Conservation (phyloP, 495 filamentous ascomycete genomes). For the Penicillium longicatenatum region DNA sequence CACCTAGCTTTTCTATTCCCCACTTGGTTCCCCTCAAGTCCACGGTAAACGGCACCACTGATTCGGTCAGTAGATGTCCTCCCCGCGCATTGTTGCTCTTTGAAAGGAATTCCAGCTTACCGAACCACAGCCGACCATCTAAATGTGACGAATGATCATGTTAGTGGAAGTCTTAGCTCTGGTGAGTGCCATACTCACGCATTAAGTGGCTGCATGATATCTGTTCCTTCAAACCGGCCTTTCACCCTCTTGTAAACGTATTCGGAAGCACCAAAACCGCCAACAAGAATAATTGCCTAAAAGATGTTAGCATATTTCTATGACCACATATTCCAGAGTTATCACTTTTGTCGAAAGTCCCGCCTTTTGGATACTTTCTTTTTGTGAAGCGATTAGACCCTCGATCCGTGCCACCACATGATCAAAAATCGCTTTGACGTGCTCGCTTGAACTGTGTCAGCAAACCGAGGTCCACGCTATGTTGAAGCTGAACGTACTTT, state of each 20-base stretch:
- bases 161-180: neutral
- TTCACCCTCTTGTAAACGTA: slow-evolving; percentile 63
- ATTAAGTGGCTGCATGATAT: slow-evolving; percentile 62
- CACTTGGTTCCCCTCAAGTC: slow-evolving; percentile 44
- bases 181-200: slow-evolving; percentile 32
- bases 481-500: slow-evolving; percentile 11
- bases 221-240: slow-evolving; percentile 38
- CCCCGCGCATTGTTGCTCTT: neutral
- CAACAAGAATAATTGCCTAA: slow-evolving; percentile 65
- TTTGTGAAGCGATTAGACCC: slow-evolving; percentile 60
- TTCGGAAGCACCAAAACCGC: slow-evolving; percentile 68
- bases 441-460: slow-evolving; percentile 21
- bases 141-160: neutral
- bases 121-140: slow-evolving; percentile 35
- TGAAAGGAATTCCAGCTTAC: slow-evolving; percentile 12
- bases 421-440: slow-evolving; percentile 56
- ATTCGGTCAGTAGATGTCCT: slow-evolving; percentile 31
- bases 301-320: slow-evolving; percentile 8
- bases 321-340: neutral
- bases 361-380: slow-evolving; percentile 34
- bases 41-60: slow-evolving; percentile 49
- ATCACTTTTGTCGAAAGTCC: slow-evolving; percentile 18
- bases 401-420: slow-evolving; percentile 60
- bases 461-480: neutral
- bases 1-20: slow-evolving; percentile 50